Conservation (phyloP, 2,329 filamentous ascomycete species). For the Colletotrichum liaoningense region DNA sequence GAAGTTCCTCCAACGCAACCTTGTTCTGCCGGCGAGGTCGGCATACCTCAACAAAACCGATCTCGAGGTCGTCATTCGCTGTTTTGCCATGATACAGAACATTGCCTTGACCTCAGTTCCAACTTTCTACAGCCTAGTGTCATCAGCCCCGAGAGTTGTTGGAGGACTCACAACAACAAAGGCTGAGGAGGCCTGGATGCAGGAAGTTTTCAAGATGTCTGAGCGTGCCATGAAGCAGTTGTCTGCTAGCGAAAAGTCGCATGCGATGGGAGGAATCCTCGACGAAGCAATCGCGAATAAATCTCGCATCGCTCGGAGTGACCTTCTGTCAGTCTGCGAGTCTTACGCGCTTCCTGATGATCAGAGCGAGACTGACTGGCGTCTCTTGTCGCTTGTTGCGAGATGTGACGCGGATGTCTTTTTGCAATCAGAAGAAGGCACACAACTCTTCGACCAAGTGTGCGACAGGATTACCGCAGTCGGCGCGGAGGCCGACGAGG, state of each 20-base stretch:
- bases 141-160: conserved; percentile 42
- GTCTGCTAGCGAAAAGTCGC: conserved; percentile 36
- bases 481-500: conserved; percentile 34
- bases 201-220: conserved; percentile 48
- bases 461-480: conserved; percentile 47
- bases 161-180: conserved; percentile 51
- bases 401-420: conserved; percentile 62
- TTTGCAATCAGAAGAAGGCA: conserved; percentile 50
- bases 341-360: conserved; percentile 50
- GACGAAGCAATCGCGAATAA: conserved; percentile 45
- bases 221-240: conserved; percentile 41
- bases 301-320: conserved; percentile 49
- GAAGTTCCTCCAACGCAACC: conserved; percentile 60
- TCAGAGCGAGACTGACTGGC: conserved; percentile 52
- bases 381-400: conserved; percentile 52
- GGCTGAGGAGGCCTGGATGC: conserved; percentile 54
- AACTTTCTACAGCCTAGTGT: conserved; percentile 57
- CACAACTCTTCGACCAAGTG: conserved; percentile 51
- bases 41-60: conserved; percentile 57
- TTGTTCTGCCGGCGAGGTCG: conserved; percentile 63
- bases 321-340: conserved; percentile 55
- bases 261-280: conserved; percentile 45
- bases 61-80: conserved; percentile 53
- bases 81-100: conserved; percentile 51
- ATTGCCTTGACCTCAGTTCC: conserved; percentile 51